Evolutionary conservation across 2,329 filamentous ascomycete species (phyloP).

Genomic region (Ceratocystis cubensis): DNA sequence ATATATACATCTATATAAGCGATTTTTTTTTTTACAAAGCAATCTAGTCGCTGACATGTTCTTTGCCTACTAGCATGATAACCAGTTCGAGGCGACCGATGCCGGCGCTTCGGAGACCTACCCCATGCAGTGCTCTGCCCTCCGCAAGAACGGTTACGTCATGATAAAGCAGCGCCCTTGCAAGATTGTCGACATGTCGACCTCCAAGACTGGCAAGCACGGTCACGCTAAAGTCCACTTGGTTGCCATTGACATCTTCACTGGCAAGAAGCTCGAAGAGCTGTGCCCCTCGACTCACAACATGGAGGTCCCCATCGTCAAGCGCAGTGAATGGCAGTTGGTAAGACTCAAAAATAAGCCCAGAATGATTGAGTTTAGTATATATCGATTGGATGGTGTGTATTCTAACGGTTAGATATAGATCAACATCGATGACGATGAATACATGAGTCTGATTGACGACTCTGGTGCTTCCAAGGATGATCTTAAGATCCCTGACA

Average conservation of each 20-base stretch:
- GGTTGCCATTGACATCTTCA: slow-evolving; percentile 98
- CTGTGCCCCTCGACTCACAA: slow-evolving; percentile 94
- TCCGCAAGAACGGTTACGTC: slow-evolving; percentile 98
- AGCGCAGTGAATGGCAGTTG: slow-evolving; percentile 82
- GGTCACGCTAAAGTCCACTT: slow-evolving; percentile 99
- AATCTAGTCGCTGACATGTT: slow-evolving; percentile 16
- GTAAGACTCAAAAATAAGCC: slow-evolving; percentile 44
- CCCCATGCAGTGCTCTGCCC: slow-evolving; percentile 98
- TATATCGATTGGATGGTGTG: neutral
- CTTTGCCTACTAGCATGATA: slow-evolving; percentile 43
- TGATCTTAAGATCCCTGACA: slow-evolving; percentile 86
- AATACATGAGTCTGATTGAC: slow-evolving; percentile 86
- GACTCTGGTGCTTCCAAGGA: slow-evolving; percentile 81
- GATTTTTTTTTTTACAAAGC: neutral
- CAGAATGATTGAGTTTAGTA: slow-evolving; percentile 21
- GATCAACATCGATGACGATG: slow-evolving; percentile 89
- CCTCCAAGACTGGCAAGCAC: slow-evolving; percentile 99
- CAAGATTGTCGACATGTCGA: slow-evolving; percentile 99
- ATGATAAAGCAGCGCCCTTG: slow-evolving; percentile 97
- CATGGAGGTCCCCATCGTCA: slow-evolving; percentile 95
- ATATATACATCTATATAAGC: no score
- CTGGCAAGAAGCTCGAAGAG: slow-evolving; percentile 98
- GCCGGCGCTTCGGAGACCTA: slow-evolving; percentile 88
- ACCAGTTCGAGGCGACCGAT: slow-evolving; percentile 80
- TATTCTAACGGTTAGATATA: slow-evolving; percentile 29